Base-by-base conservation (phyloP, 306 rosid species). In the Mimosa pudica region DNA sequence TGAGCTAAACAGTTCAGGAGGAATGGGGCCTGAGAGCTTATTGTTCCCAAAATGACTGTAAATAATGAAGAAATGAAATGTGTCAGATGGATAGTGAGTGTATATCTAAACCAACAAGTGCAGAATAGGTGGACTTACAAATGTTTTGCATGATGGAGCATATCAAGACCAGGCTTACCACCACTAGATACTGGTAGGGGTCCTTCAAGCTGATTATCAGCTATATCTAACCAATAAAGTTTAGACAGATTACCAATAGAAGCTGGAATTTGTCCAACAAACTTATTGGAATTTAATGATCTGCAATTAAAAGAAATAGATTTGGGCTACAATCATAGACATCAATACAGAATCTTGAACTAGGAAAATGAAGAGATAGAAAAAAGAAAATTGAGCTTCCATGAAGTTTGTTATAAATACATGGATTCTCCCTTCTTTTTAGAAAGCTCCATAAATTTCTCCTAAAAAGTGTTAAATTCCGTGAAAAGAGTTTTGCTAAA, bases 41-140 rank as follows among this genome's bases (percentile, higher is more conserved):
- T 92, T 92, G 61, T 20, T 67, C 79, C 91, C 90, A 79, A 86
- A 77, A 85, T 92, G 97, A 84, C 94, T 92, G 88, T 33, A 71
- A n/a, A 83, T 49, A 77, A 77, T 41, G 64, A 20, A 79, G 70
- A 79, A 30, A 41, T 41, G 24, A 76, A 75, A 79, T 54, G 10
- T 51, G 60, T 81, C 49, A 81, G 78, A 61, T 35, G 36, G 51
- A 61, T 60, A 32, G 12, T 55, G 44, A 45, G 52, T 24, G 68
- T 52, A 61, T 72, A 8, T 4, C 35, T 12, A 77, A 14, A 79
- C 10, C 49, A 79, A 60, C 38, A 54, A 70, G 32, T 54, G 20
- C 73, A 72, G 30, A 61, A 77, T 10, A 75, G 84, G 70, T 78
- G 62, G 46, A 60, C 90, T 48, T 87, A 87, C 90, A 87, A 87